Base-by-base conservation (phyloP, 2,329 filamentous ascomycete species). In the Raffaelea ambrosiae region DNA sequence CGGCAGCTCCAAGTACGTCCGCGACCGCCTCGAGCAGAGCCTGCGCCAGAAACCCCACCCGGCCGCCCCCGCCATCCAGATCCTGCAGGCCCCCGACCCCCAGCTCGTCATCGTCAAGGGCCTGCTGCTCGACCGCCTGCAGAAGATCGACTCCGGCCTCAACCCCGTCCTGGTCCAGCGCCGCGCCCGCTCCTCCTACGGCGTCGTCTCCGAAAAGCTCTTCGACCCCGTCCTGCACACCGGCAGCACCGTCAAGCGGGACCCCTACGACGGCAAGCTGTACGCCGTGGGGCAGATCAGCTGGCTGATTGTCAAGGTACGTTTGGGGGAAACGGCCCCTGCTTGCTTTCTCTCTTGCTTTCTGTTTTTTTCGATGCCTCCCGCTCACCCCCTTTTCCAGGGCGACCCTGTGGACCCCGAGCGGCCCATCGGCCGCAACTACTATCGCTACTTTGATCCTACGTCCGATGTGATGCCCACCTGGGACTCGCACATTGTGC, bases 31-130 rank as follows among this genome's bases (percentile, higher is more conserved):
- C 3, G 61, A 71, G 42, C 56, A 66, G n/a, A 57, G 62, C 2
- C 61, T 71, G 39, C 48, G 50, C 22, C 57, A 45, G 4, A 57
- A 59, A 8, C 56, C 57, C 3, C 67, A 71, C 42, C 60, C 61
- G 3, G 67, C 62, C 46, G 64, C 67, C 4, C 52, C 53, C 10
- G 54, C 61, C 9, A 57, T 67, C 23, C 58, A 63, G 31, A 67
- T 73, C 16, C 52, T 72, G 3, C 67, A 67, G 9, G 69, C 67
- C 2, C 67, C 70, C 9, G 74, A 78, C 41, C 74, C 75, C 0
- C 73, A 77, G 47, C 69, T 79, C 0, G 73, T 74, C 5, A 74
- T 78, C 2, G 73, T 74, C 39, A 73, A 74, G 51, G 74, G 75
- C 0, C 59, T 77, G 3, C 68, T 78, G 2, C 61, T 69, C 3